Conservation (phyloP, 2,329 filamentous ascomycete genomes). For the Colletotrichum sp. region DNA sequence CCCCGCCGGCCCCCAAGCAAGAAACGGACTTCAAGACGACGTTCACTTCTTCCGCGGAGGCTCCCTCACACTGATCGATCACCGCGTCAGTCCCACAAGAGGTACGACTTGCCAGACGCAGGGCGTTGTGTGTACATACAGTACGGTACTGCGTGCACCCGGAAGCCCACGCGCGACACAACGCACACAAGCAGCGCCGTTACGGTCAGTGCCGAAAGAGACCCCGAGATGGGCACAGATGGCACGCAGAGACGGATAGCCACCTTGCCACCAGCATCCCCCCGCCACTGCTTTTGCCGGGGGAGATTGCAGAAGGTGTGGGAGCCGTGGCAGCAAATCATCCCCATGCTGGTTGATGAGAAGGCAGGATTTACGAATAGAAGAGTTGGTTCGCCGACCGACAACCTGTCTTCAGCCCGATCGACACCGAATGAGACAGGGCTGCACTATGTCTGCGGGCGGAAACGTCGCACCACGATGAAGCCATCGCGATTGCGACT, state of each 20-base stretch:
- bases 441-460: not conserved
- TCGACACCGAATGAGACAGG: not conserved
- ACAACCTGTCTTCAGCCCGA: not conserved
- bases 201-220: not conserved
- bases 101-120: not conserved
- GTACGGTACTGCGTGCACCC: not conserved
- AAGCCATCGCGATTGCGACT: conserved; percentile 1
- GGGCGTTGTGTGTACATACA: not conserved
- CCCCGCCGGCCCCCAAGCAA: not conserved
- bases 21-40: not conserved
- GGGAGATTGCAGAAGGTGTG: not conserved
- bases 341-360: not conserved
- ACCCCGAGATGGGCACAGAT: not conserved
- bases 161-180: not conserved
- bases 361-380: not conserved
- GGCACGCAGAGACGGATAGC: not conserved
- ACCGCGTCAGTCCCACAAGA: not conserved
- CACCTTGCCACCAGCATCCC: conserved; percentile 3
- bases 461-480: not conserved
- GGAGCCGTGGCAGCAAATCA: not conserved
- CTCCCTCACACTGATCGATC: not conserved
- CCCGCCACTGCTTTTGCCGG: not conserved
- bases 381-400: not conserved
- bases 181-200: not conserved
- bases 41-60: not conserved